Conservation (phyloP, 768 basidiomycete genomes). For the Flagelloscypha sp. region DNA sequence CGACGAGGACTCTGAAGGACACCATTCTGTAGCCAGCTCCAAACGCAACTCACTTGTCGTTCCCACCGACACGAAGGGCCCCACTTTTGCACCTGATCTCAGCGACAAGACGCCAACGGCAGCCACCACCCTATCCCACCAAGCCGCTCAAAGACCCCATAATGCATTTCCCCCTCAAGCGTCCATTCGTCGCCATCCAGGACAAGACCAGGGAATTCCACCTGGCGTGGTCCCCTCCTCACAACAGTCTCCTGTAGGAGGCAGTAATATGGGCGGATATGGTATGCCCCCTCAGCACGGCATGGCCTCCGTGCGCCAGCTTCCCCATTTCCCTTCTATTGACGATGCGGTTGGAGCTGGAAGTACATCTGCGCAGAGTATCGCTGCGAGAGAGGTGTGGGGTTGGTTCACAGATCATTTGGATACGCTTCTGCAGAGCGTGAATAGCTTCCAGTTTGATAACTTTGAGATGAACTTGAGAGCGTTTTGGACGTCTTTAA, state of each 20-base stretch:
- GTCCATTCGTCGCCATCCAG: slow-evolving; percentile 67
- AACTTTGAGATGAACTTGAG: slow-evolving; percentile 84
- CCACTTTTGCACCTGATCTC: slow-evolving; percentile 51
- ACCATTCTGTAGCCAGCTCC: slow-evolving; percentile 50
- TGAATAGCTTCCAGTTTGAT: slow-evolving; percentile 74
- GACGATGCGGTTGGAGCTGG: slow-evolving; percentile 75
- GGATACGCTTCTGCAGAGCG: slow-evolving; percentile 71
- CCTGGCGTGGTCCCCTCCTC: no score
- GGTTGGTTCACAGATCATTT: slow-evolving; percentile 88
- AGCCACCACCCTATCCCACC: slow-evolving; percentile 67
- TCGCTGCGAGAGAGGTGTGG: slow-evolving; percentile 85
- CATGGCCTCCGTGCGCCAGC: slow-evolving; percentile 64
- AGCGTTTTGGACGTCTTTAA: slow-evolving; percentile 75
- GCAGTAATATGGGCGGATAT: no score
- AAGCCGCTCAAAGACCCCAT: slow-evolving; percentile 53
- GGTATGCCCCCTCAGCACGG: slow-evolving; percentile 43
- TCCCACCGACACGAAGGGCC: slow-evolving; percentile 52
- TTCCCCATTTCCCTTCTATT: slow-evolving; percentile 77
- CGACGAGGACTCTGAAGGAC: slow-evolving; percentile 77
- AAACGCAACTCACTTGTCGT: slow-evolving; percentile 70
- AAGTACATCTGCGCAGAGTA: slow-evolving; percentile 67
- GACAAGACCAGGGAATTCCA: slow-evolving; percentile 45
- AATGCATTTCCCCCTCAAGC: slow-evolving; percentile 62
- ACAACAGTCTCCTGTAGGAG: no score
- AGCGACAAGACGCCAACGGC: slow-evolving; percentile 85